A percentile compares a stretch with the other conserved stretches of the same genome.
phyloP scores from a whole-genome alignment of 768 basidiomycete species.

The Boletus vinaceobasis region DNA sequence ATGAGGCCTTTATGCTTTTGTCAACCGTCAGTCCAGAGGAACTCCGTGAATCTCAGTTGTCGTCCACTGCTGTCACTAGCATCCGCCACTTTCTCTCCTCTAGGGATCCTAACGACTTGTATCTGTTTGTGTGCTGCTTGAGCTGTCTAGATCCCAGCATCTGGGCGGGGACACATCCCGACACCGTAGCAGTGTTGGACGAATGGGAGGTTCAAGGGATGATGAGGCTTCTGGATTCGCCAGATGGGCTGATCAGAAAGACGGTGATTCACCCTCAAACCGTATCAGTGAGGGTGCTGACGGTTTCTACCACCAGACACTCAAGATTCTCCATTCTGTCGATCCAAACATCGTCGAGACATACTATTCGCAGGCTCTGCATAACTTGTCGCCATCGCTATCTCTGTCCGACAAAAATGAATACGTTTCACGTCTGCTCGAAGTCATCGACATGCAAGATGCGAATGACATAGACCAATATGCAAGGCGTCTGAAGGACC shows the following conservation, averaged over 20 bases:
- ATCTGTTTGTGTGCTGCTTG: constrained; percentile 65
- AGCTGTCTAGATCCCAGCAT: constrained; percentile 50
- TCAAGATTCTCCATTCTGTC: constrained; percentile 53
- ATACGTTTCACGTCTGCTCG: constrained; percentile 47
- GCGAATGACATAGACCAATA: constrained; percentile 56
- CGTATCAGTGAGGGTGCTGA: neutral
- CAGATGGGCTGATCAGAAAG: constrained; percentile 54
- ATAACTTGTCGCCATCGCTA: constrained; percentile 34
- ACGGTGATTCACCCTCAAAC: constrained; percentile 42
- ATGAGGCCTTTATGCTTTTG: constrained; percentile 34
- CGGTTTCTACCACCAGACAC: constrained; percentile 43
- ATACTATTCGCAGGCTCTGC: constrained; percentile 47
- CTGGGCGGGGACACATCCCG: constrained; percentile 65
- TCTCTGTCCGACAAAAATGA: constrained; percentile 39
- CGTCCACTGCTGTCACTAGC: constrained; percentile 35
- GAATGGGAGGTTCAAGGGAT: constrained; percentile 70
- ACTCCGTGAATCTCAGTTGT: constrained; percentile 15
- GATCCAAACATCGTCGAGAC: constrained; percentile 57
- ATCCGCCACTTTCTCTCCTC: constrained; percentile 62
- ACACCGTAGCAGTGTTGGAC: constrained; percentile 55
- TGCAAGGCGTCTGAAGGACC: constrained; percentile 46
- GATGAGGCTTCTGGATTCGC: constrained; percentile 62
- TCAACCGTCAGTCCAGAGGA: constrained; percentile 20
- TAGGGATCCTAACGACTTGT: constrained; percentile 54
- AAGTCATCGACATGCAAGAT: constrained; percentile 48